Base-by-base conservation (phyloP, 1,139 yeast species). In the Yamadazyma blattariae region DNA sequence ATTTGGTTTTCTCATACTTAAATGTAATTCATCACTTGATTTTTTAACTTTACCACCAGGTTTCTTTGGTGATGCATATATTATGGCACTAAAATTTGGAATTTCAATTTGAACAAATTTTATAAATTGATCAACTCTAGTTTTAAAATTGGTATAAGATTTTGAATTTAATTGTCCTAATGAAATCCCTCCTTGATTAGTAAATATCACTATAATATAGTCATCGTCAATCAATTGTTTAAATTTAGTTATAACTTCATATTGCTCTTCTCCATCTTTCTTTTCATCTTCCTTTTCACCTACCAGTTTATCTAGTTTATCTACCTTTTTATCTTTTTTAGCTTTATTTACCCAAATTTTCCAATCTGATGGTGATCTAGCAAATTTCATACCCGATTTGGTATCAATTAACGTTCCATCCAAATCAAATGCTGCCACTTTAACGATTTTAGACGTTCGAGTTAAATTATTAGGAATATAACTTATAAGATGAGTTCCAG, bases 171-270 rank as follows among this genome's bases (percentile, higher is more conserved):
- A 45, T 2, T 52, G 52, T 7, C 69, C 71, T 2, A 68, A 56
- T 14, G 45, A 30, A 3, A 79, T 73, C 0, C 74, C 78, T n/a
- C 90, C 96, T 53, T 92, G 98, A 52, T 92, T 92, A 3, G 97
- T 78, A 54, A 92, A 86, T 2, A 92, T 73, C 11, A 81, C 92
- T 4, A 88, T 55, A 1, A 70, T 25, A 42, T 64, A 66, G 4
- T 56, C 54, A 5, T 56, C 45, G 1, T 51, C 44, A 2, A 50
- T 34, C 9, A 59, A 41, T 16, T 51, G 38, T 11, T 48, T 45
- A 17, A 77, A 52, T 34, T 49, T 64, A 6, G 50, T 42, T 0
- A 55, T 36, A 4, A 70, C 66, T 4, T 29, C 34, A 9, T 51
- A 40, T 14, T 42, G 38, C 18, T 16, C 4, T n/a, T n/a, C n/a